A percentile compares a stretch with the other conserved stretches of the same genome.
phyloP scores from a whole-genome alignment of 768 basidiomycete species.

The Leucogyrophana mollusca region DNA sequence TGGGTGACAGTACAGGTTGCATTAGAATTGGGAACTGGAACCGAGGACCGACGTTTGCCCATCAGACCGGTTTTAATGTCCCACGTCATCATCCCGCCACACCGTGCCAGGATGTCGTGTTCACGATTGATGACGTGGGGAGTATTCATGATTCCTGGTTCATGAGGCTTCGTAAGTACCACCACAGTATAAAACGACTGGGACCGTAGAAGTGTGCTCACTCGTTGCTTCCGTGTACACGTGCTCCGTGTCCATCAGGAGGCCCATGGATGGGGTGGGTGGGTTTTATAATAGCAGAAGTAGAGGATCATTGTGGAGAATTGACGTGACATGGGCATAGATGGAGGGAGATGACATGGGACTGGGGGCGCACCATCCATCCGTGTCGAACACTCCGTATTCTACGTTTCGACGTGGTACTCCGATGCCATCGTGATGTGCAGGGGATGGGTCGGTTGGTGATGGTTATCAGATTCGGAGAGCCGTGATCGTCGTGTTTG shows the following conservation, averaged over 20 bases:
- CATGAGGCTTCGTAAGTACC: too few species aligned
- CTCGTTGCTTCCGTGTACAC: conserved; percentile 81
- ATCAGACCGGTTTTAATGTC: conserved; percentile 87
- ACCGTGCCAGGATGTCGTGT: conserved; percentile 64
- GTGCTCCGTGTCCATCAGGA: conserved; percentile 75
- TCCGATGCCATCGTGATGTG: too few species aligned
- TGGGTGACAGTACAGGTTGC: neutral
- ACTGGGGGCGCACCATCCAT: conserved; percentile 58
- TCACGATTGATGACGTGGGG: too few species aligned
- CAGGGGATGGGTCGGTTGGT: too few species aligned
- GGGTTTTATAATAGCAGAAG: too few species aligned
- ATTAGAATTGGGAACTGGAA: neutral
- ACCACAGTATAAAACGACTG: neutral
- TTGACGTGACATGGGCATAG: neutral
- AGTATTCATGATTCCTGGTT: too few species aligned
- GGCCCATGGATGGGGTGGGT: conserved; percentile 38
- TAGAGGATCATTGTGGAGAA: too few species aligned
- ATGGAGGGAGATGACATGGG: neutral
- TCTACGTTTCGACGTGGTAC: conserved; percentile 44
- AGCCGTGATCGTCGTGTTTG: too few species aligned
- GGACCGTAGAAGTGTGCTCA: conserved; percentile 43
- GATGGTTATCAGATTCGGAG: too few species aligned
- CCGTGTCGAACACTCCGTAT: conserved; percentile 72
- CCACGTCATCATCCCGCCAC: conserved; percentile 82
- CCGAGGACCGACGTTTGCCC: conserved; percentile 73